Base-by-base conservation (phyloP, 495 filamentous ascomycete genomes). In the Corynascus novoguineensis region DNA sequence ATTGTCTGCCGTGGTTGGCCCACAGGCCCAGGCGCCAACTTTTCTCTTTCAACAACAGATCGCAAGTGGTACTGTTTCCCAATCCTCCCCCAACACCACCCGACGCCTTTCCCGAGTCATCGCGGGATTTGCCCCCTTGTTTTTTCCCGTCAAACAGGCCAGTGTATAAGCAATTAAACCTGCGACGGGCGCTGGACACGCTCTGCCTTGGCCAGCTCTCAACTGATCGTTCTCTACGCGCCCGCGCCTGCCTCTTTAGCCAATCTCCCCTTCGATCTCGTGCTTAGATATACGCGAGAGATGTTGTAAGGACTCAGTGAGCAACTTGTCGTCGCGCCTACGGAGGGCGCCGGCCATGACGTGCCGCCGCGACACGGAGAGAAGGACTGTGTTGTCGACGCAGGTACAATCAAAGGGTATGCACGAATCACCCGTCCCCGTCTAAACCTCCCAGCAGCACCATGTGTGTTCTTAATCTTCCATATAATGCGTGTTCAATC, bases 1-100 rank as follows among this genome's bases (percentile, higher is more conserved):
- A 64, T 59, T 64, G 60, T 42, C 54, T 35, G 53, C 27, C 48
- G 51, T 57, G 44, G 48, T 86, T 87, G 95, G 53, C 56, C 60
- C 63, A 51, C 60, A 50, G 47, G 45, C 57, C 62, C 50, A 41
- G 50, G 41, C 35, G 25, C 57, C 61, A 59, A 59, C 62, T 69
- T 69, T 68, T 69, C 63, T 55, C 65, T 59, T 64, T 58, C 64
- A 66, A 60, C 67, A 61, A 47, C 58, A 32, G 53, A 63, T 52
- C 17, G 51, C 56, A 37, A 14, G 57, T 49, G 38, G 22, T 40
- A 40, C 50, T 50, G 48, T 25, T 29, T 50, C 21, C 54, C 45
- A 41, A 55, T 50, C 38, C 29, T 52, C 14, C 35, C 21, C 35
- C 58, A 44, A 48, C 63, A 53, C n/a, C n/a, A n/a, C n/a, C n/a